Evolutionary conservation across 768 basidiomycete genomes (phyloP), one percentile per base, ranked within the genome.

Genomic region (Leucogyrophana mollusca): DNA sequence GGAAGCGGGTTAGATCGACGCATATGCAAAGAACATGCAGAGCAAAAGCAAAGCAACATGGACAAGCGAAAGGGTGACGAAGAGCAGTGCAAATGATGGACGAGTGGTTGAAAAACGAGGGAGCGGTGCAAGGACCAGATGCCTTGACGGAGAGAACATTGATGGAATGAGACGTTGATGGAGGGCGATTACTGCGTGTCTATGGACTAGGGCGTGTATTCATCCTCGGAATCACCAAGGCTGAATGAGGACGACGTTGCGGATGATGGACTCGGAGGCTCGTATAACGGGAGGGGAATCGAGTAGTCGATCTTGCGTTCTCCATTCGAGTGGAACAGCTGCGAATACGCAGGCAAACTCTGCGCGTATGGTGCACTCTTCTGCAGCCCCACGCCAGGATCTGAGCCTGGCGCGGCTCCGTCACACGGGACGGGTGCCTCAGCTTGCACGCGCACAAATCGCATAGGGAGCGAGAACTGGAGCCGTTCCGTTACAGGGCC

Each of bases 281-380:
- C 78, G 57, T 88, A 88, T 18, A 77, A 68, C 0, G 88, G 89
- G 34, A 88, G 65, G 11, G 81, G 83, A 13, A 40, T 56, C n/a
- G 76, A 78, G 50, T 78, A 73, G 57, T 90, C 87, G 40, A 87
- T 71, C 66, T 81, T 86, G 45, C 75, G 74, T 43, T 89, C 83
- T 14, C 90, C 90, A 54, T 87, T 86, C 14, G 71, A 56, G 57
- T 90, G 68, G 66, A 83, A 92, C 16, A 92, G 71, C 53, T 90
- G 87, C 4, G 86, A 88, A 58, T 92, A 92, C 3, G 83, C 76
- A 2, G 90, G 90, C 16, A 89, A 78, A 34, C 55, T 56, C 11
- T 64, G 61, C 4, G 58, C 49, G 41, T 56, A 55, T 21, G 53
- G 62, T 9, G 54, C 41, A 25, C 10, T 44, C 42, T 47, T 58